Base-by-base conservation (phyloP, 495 filamentous ascomycete species). In the Penicillium argentinense region DNA sequence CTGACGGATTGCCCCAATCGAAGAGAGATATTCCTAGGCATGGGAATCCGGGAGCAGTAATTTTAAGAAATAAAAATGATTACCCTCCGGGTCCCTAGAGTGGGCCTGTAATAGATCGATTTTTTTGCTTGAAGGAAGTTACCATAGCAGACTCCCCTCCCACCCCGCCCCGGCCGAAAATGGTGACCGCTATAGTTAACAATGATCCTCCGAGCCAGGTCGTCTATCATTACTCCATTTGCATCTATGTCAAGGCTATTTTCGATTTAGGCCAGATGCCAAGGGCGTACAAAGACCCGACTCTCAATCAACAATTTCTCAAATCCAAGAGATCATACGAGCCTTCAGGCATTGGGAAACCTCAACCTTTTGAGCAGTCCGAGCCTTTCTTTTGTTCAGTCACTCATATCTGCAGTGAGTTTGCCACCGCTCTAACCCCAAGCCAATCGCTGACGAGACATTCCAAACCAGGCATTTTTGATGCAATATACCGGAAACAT, bases 201-300 rank as follows among this genome's bases (percentile, higher is more conserved):
- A 38, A 26, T 11, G 18, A 55, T 14, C 17, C 28, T 16, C 23
- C 28, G 8, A 45, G 44, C 1, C 57, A 59, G 28, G 8, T 50
- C 2, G 60, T 56, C 17, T 56, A 66, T 25, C 63, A 64, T 21
- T 66, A 62, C 24, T 62, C 45, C 18, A 30, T 64, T 4, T 66
- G 63, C 42, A 28, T 64, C 9, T 64, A 66, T 13, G 49, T 62
- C 26, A 66, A 61, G 22, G 60, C 60, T 14, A 58, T 62, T 9
- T 49, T 45, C 17, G 36, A 52, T 28, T 23, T 59, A 1, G 51
- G 37, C 12, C 53, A 58, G n/a, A 41, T 56, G 17, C 57, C 55
- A 24, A 39, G 60, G 22, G 22, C 38, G 0, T 51, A 51, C 4
- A 49, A 40, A 5, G 49, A 64, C 26, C 33, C 50, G 3, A 16